Evolutionary conservation across 164 flowering plant genomes (phyloP).

Genomic region (Santalum album): DNA sequence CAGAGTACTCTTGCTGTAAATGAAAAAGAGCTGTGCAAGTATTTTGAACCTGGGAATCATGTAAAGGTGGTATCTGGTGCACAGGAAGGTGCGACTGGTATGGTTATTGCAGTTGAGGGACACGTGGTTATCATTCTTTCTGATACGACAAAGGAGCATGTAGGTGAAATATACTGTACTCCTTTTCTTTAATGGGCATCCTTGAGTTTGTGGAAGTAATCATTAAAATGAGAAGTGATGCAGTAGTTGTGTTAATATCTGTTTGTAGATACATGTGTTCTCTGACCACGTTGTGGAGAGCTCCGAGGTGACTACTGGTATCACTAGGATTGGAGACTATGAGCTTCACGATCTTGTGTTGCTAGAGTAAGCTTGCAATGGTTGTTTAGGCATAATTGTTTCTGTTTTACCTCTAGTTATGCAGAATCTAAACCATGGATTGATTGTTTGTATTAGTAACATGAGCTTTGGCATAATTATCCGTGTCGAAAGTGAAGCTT

Average conservation of each 20-base stretch:
- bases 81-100: slow-evolving; percentile 93
- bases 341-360: slow-evolving; percentile 95
- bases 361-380: slow-evolving; percentile 56
- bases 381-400: not conserved
- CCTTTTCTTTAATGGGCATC: not conserved
- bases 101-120: slow-evolving; percentile 90
- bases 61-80: slow-evolving; percentile 92
- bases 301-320: slow-evolving; percentile 91
- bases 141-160: slow-evolving; percentile 91
- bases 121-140: slow-evolving; percentile 82
- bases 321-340: slow-evolving; percentile 87
- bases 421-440: slow-evolving; percentile 8
- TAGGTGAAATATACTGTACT: slow-evolving; percentile 25
- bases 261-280: slow-evolving; percentile 74
- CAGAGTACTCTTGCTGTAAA: slow-evolving; percentile 75
- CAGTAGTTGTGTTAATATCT: slow-evolving; percentile 1
- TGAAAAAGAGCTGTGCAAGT: slow-evolving; percentile 85
- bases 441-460: slow-evolving; percentile 47
- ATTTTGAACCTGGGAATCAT: slow-evolving; percentile 92
- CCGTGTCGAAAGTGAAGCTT: slow-evolving; percentile 96
- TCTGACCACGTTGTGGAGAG: slow-evolving; percentile 95
- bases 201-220: not conserved
- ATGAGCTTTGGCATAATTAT: slow-evolving; percentile 86
- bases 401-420: not conserved
- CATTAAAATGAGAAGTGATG: not conserved